Conservation (phyloP, 371 early-diverging fungal species). For the Umbelopsis sp. region DNA sequence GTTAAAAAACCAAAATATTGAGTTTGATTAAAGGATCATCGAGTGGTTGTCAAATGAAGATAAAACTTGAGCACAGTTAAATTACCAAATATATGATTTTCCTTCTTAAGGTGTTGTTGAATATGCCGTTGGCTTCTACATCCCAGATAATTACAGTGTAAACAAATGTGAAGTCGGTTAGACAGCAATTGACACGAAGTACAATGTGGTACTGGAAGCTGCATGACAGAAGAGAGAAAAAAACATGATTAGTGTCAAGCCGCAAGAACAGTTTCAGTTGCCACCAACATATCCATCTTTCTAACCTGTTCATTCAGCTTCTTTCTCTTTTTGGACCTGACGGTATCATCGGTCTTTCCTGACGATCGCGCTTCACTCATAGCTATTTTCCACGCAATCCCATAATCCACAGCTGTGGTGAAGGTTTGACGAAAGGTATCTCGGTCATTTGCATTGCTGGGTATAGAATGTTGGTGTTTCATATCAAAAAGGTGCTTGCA, state of each 20-base stretch:
- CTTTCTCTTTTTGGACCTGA: constrained; percentile 21
- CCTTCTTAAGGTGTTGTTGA: constrained; percentile 59
- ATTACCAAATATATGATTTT: constrained; percentile 69
- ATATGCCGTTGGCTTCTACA: constrained; percentile 75
- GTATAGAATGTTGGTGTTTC: constrained; percentile 26
- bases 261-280: neutral
- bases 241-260: too few relatives aligned
- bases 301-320: constrained; percentile 20
- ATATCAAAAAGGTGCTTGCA: constrained; percentile 23
- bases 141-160: constrained; percentile 68
- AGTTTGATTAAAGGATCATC: neutral
- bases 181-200: constrained; percentile 62
- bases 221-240: neutral
- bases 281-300: neutral
- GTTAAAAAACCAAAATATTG: neutral
- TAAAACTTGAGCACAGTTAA: neutral
- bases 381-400: constrained; percentile 2
- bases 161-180: constrained; percentile 80
- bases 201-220: constrained; percentile 77
- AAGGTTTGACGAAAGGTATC: constrained; percentile 30
- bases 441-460: constrained; percentile 37
- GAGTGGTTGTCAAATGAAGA: neutral
- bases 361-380: constrained; percentile 28
- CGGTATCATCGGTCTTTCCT: constrained; percentile 23
- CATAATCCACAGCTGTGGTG: constrained; percentile 37